phyloP scores from a whole-genome alignment of 2,329 filamentous ascomycete species.

The Cytospora paraplurivora region DNA sequence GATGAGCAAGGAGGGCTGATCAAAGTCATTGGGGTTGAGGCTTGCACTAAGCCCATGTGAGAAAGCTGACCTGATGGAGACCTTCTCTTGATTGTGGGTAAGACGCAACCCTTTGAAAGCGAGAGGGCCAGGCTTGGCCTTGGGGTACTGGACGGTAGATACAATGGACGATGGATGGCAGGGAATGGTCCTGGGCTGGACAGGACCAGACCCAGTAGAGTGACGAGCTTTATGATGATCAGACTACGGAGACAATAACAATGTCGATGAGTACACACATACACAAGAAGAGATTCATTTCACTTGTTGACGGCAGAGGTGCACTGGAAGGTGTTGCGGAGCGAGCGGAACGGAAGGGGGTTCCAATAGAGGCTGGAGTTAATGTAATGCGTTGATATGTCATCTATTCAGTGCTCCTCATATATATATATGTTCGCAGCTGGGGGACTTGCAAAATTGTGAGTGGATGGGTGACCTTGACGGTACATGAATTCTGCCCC shows the following conservation, averaged over 20 bases:
- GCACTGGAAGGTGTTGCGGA: neutral
- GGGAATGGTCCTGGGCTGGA: neutral
- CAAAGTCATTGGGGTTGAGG: neutral
- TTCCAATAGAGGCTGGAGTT: neutral
- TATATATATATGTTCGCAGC: neutral
- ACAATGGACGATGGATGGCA: neutral
- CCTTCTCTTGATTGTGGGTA: neutral
- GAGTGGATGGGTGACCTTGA: too few relatives aligned
- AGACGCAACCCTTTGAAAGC: too few relatives aligned
- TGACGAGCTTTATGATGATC: conserved; percentile 20
- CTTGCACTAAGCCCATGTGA: neutral
- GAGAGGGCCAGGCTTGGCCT: conserved; percentile 1
- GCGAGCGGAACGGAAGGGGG: too few relatives aligned
- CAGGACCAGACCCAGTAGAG: neutral
- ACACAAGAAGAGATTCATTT: neutral
- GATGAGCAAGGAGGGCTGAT: neutral
- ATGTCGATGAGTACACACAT: conserved; percentile 20
- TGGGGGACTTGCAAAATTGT: neutral
- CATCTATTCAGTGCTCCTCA: neutral
- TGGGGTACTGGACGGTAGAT: neutral
- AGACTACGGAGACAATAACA: conserved; percentile 17
- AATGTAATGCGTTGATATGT: neutral
- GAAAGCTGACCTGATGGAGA: neutral
- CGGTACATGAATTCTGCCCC: too few relatives aligned
- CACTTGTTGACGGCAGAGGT: neutral